phyloP scores from a whole-genome alignment of 148 eudicot genomes.

The Rhododendron kiyosumense region DNA sequence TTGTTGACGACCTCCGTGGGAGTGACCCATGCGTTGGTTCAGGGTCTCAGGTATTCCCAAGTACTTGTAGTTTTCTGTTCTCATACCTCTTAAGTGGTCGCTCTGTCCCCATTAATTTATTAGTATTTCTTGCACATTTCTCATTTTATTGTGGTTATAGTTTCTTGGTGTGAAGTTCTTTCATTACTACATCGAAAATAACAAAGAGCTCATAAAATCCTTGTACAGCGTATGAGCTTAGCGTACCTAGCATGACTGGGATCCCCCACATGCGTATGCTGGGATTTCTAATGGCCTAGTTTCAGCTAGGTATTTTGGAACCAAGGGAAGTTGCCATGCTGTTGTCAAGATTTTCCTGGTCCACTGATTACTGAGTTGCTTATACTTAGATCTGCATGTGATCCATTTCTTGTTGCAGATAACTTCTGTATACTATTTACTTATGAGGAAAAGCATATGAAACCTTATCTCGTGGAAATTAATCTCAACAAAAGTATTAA shows the following conservation, averaged over 20 bases:
- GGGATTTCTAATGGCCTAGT: background rate
- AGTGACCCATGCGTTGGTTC: constrained; percentile 88
- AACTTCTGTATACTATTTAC: background rate
- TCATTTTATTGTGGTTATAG: background rate
- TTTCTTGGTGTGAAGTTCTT: background rate
- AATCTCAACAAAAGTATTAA: background rate
- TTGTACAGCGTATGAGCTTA: background rate
- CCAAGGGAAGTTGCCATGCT: background rate
- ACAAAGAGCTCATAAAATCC: background rate
- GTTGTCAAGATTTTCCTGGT: background rate
- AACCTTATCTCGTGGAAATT: background rate
- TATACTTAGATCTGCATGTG: background rate
- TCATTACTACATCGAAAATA: background rate
- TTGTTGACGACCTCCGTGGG: constrained; percentile 97
- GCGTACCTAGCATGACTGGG: background rate
- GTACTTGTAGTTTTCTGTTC: background rate
- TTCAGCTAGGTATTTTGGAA: background rate
- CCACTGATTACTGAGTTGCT: background rate
- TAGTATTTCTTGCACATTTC: background rate
- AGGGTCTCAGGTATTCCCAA: constrained; percentile 81
- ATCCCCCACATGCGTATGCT: background rate
- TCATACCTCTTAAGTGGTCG: background rate
- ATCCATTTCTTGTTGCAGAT: background rate
- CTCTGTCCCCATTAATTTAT: background rate
- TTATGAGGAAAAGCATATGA: background rate